phyloP scores from a whole-genome alignment of 2,329 filamentous ascomycete genomes.

The Sclerotinia glacialis region DNA sequence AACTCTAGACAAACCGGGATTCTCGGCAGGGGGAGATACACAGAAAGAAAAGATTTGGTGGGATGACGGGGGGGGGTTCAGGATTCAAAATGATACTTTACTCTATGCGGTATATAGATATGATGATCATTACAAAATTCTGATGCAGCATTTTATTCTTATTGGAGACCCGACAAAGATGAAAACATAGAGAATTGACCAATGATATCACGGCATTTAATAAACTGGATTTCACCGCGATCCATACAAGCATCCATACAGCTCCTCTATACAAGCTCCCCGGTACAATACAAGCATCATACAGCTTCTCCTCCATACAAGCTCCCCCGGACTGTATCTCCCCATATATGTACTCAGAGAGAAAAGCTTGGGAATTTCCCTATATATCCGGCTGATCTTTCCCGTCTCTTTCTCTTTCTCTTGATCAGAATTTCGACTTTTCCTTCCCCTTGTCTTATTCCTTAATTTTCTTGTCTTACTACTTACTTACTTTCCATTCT shows the following conservation, averaged over 20 bases:
- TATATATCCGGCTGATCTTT: neutral
- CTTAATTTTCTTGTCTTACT: neutral
- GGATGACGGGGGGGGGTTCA: neutral
- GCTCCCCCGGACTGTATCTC: slow-evolving; percentile 1
- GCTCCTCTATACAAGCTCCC: too few species aligned
- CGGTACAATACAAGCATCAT: too few species aligned
- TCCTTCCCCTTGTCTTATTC: neutral
- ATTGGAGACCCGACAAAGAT: slow-evolving; percentile 8
- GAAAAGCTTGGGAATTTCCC: neutral
- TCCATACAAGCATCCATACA: too few species aligned
- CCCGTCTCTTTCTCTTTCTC: neutral
- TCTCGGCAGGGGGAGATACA: neutral
- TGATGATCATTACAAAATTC: neutral
- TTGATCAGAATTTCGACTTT: neutral
- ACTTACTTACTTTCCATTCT: too few species aligned
- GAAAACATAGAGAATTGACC: slow-evolving; percentile 3
- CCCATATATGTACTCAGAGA: too few species aligned
- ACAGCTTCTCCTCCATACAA: too few species aligned
- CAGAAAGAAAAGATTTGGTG: neutral
- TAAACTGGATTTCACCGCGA: too few species aligned
- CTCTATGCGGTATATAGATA: slow-evolving; percentile 1
- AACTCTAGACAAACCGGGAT: neutral
- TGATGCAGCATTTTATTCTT: neutral
- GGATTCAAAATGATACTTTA: slow-evolving; percentile 7
- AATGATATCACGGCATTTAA: neutral